Evolutionary conservation across 352 stramenopile species (phyloP).

Genomic region (Phytophthora fragariaefolia): DNA sequence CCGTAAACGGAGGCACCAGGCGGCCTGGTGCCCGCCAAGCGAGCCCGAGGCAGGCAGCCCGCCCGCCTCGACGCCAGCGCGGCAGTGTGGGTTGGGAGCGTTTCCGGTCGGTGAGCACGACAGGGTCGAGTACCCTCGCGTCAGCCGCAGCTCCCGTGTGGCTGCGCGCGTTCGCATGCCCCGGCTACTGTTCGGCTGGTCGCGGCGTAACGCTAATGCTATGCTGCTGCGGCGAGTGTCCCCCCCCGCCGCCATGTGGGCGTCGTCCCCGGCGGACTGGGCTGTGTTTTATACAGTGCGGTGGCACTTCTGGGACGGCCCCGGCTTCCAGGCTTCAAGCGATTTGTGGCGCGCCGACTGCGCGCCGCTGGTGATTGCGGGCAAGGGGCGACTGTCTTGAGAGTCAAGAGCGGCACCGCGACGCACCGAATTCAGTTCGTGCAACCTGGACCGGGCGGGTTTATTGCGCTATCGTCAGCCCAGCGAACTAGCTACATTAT

Average conservation of each 20-base stretch:
- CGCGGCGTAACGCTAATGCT: constrained; percentile 26
- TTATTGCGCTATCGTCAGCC: neutral
- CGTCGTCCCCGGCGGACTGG: neutral
- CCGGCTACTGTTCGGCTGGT: constrained; percentile 2
- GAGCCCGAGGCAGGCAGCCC: neutral
- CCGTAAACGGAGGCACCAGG: too few species aligned
- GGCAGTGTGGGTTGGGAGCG: too few species aligned
- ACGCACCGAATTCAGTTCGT: neutral
- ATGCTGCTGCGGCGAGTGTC: neutral
- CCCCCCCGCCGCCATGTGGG: constrained; percentile 6
- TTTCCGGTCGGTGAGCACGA: constrained; percentile 30
- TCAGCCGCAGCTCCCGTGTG: constrained; percentile 20
- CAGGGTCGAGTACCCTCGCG: constrained; percentile 22
- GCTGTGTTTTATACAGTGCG: too few species aligned
- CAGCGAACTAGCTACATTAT: too few species aligned
- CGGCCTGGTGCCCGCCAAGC: too few species aligned
- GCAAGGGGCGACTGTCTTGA: neutral
- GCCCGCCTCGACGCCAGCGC: neutral
- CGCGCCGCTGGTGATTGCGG: neutral
- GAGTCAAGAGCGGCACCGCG: too few species aligned
- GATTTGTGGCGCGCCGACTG: too few species aligned
- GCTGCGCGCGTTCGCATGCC: constrained; percentile 7
- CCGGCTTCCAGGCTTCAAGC: too few species aligned
- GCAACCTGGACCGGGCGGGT: too few species aligned
- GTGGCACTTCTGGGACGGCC: too few species aligned